Percentiles rank a stretch among this genome's conserved stretches.
Evolutionary conservation across 2,329 filamentous ascomycete species (phyloP).

Genomic region (Mycosphaerella arachidis): DNA sequence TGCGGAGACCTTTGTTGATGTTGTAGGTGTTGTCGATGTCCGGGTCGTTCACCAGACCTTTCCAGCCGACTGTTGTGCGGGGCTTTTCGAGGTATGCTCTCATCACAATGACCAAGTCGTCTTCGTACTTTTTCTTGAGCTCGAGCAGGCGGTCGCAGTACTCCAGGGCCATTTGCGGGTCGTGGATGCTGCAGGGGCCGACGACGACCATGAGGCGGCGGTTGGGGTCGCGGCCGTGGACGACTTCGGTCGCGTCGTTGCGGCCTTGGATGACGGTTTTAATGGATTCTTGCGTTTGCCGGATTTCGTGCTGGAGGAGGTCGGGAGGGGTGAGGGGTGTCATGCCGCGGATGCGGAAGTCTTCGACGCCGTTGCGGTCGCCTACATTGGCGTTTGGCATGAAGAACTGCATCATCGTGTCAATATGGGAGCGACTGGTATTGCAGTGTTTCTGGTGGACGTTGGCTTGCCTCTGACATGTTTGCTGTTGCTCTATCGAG

Average conservation of each 20-base stretch:
- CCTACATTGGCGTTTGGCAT: constrained; percentile 48
- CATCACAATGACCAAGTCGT: constrained; percentile 94
- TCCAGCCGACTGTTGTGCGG: constrained; percentile 96
- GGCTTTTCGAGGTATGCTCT: constrained; percentile 98
- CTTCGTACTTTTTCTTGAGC: constrained; percentile 80
- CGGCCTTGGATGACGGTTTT: constrained; percentile 57
- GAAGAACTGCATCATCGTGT: constrained; percentile 41
- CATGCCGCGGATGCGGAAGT: constrained; percentile 59
- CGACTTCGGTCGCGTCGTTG: constrained; percentile 57
- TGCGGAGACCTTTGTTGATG: constrained; percentile 93
- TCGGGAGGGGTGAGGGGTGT: constrained; percentile 77
- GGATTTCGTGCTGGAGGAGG: constrained; percentile 90
- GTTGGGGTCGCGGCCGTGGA: constrained; percentile 55
- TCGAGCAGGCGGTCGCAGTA: constrained; percentile 82
- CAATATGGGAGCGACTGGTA: neutral
- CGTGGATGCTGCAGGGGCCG: constrained; percentile 95
- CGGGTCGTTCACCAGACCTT: constrained; percentile 96
- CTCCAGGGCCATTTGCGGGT: constrained; percentile 81
- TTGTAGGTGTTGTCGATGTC: constrained; percentile 98
- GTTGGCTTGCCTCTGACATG: constrained; percentile 3
- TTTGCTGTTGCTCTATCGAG: neutral
- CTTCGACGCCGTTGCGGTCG: constrained; percentile 46
- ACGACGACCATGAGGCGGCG: constrained; percentile 71
- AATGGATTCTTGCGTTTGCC: constrained; percentile 48
- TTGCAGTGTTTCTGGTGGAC: no score